Evolutionary conservation across 2,329 filamentous ascomycete genomes (phyloP), one percentile per base, ranked within the genome.

Genomic region (Grosmannia serpens): DNA sequence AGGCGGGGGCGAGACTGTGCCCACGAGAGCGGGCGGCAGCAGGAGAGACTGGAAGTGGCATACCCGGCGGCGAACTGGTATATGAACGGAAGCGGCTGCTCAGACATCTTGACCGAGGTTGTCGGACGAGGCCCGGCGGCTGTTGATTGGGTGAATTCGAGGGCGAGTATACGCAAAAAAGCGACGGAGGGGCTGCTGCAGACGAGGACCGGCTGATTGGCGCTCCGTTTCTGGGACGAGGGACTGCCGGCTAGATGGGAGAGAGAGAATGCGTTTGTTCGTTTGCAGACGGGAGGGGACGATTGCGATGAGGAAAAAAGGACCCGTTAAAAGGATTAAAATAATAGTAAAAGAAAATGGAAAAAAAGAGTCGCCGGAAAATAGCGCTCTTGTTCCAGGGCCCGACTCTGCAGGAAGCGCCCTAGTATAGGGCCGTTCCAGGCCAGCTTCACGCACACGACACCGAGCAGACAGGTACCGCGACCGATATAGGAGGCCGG

Each of bases 31-130:
- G 13, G 17, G n/a, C 49, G 27, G 26, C 20, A 31, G 29, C 46
- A 22, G 15, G 13, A 31, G 33, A 15, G 27, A n/a, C 33, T 46
- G 9, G 4, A 11, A 27, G 53, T 20, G 17, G 35, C 65, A 64
- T 77, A 65, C 83, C 91, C 91, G 70, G 92, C 91, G 72, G 86
- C 88, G 79, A 97, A 96, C 78, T 96, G 91, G 84, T 96, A 96
- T 67, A 84, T 74, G 75, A 96, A 96, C 60, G 90, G 90, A 66
- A 96, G 84, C 60, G 91, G 89, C 76, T 90, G 75, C 64, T 77
- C 70, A 64, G 84, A 78, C 85, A 87, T 88, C 67, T 68, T 78
- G 76, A 69, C 65, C 62, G 31, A 27, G 46, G 38, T n/a, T 24
- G 26, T 26, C n/a, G 38, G 52, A 24, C 24, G 15, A 46, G 15